Base-by-base conservation (phyloP, 495 filamentous ascomycete species). In the Pyrenula aspistea region DNA sequence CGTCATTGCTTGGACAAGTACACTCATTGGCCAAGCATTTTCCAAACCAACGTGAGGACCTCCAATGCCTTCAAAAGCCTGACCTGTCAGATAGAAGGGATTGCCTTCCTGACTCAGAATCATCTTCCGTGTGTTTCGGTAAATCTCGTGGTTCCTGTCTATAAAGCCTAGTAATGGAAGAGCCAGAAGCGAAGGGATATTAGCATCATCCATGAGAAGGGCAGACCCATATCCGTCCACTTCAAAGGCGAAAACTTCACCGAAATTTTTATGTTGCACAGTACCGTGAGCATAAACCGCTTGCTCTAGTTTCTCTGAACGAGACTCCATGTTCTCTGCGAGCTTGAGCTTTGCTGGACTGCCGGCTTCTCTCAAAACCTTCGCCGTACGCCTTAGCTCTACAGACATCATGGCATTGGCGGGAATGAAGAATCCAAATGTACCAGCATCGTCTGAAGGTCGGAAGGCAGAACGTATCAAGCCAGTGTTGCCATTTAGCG, bases 371-470 rank as follows among this genome's bases (percentile, higher is more conserved):
- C 71, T 73, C 21, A 99, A 73, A 12, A 95, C 72, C 15, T 76
- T 72, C 1, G 89, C 85, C 1, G 85, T 84, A 22, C 88, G 83
- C 59, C 86, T 84, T 21, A 99, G 79, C 67, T 97, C 89, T 0
- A 95, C 86, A 4, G 89, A 82, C 80, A 99, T 95, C 83, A 93
- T 88, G 24, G 94, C 92, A 67, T 99, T 99, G 23, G 88, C 86
- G 0, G 93, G 93, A 59, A 97, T 96, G 69, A 95, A 95, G 74
- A 89, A 97, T 25, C 91, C 91, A 10, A 97, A 73, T 55, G 91
- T 96, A 0, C 91, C 92, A n/a, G 93, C 91, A 66, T 99, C 93
- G 61, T 99, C 93, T 62, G 88, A 93, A n/a, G 93, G 93, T 1
- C 93, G 80, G 74, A 97, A 99, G 1, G 93, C 91, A 55, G 88